Base-by-base conservation (phyloP, 1,284 basidiomycete genomes). In the Leccinum subrobustum region DNA sequence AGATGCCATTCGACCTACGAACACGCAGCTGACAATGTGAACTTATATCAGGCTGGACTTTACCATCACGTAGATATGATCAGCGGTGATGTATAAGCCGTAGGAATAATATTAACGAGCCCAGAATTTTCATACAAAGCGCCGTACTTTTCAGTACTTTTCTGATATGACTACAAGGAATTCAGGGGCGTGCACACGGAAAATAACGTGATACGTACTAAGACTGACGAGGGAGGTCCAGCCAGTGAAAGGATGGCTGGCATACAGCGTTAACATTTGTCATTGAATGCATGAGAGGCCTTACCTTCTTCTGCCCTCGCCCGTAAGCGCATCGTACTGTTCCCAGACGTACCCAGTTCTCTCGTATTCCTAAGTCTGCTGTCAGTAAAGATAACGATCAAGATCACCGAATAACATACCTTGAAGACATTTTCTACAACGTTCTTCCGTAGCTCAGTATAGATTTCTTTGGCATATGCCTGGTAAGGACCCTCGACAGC, bases 271-370 rank as follows among this genome's bases (percentile, higher is more conserved):
- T 29, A 63, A 56, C 53, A 62, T 37, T 57, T 35, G 42, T 50
- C 51, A 51, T 39, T 42, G 12, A 56, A 62, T 29, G 52, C 27
- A 56, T 23, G 27, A 62, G 27, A 55, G 54, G 60, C 74, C 77
- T 61, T 66, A 87, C 92, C 91, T 95, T 77, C 95, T 79, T 70
- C 83, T 84, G 1, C 95, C 95, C 69, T 92, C 83, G 12, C 95
- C 95, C 9, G 86, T 92, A 8, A 80, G 75, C 0, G 93, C 79
- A 71, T 98, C 90, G 74, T 97, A 98, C 75, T 98, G 96, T 74
- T 98, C 95, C 94, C 95, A 98, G 9, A 95, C 92, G 72, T 93
- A 96, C 7, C 94, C 95, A 1, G 95, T 97, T 29, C 91, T 84
- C 68, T 92, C 79, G 73, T 95, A 97, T 76, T 97, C 93, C 91